These are phyloP conservation scores for Leucoagaricus sp. DNA, from an alignment of 1,284 basidiomycete genomes.

Conservation along the genomic window DNA sequence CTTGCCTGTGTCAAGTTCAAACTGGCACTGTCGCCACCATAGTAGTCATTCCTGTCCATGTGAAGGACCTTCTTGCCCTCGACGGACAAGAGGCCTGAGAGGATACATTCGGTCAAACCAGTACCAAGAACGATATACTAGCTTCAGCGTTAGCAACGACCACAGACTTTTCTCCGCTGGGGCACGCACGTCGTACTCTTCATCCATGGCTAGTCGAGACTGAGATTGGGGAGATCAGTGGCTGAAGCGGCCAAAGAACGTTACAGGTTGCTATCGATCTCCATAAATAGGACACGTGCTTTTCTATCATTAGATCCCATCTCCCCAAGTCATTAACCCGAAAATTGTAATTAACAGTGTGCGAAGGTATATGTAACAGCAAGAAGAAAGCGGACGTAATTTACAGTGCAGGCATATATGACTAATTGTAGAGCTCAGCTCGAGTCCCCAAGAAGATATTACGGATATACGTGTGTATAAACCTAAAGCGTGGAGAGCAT, in stretches of 20 bases:
- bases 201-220: constrained; percentile 66
- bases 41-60: constrained; percentile 99
- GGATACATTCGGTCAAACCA: constrained; percentile 97
- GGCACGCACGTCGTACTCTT: constrained; percentile 79
- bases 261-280: constrained; percentile 24
- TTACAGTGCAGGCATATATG: constrained; percentile 5
- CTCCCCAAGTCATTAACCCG: not conserved
- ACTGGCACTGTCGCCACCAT: constrained; percentile 97
- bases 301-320: constrained; percentile 1
- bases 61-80: constrained; percentile 99
- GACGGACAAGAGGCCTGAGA: constrained; percentile 95
- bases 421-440: not conserved
- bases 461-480: not conserved
- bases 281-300: constrained; percentile 16
- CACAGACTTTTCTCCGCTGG: constrained; percentile 10
- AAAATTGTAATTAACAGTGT: not conserved
- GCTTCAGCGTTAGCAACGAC: constrained; percentile 15
- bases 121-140: constrained; percentile 95
- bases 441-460: constrained; percentile 15
- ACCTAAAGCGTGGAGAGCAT: not conserved
- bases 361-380: constrained; percentile 5
- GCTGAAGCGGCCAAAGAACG: constrained; percentile 15
- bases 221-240: constrained; percentile 20
- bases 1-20: constrained; percentile 95
- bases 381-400: constrained; percentile 14